A percentile compares a stretch with the other conserved stretches of the same genome.
Evolutionary conservation across 108 stramenopile genomes (phyloP).

Genomic region (Hondaea fermentalgiana): DNA sequence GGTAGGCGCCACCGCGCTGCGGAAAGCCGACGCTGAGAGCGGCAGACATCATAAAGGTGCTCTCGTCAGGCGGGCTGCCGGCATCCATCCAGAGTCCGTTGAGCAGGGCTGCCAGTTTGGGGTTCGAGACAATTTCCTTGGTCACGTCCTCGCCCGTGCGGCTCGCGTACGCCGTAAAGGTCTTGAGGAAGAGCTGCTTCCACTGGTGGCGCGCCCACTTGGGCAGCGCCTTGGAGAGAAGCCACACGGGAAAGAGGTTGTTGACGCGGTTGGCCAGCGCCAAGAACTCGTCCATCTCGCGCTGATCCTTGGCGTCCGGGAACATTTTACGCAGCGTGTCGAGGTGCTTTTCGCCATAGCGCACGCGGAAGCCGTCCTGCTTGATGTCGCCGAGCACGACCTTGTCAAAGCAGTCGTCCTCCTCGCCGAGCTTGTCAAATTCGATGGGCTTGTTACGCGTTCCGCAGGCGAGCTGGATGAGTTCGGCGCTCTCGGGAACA

Average conservation of each 20-base stretch:
- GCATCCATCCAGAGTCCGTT: conserved; percentile 26
- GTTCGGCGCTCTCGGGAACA: conserved; percentile 24
- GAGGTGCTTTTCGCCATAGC: conserved; percentile 24
- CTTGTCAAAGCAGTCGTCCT: conserved; percentile 44
- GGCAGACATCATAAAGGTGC: conserved; percentile 31
- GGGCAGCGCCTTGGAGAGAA: conserved; percentile 18
- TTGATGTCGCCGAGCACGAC: conserved; percentile 31
- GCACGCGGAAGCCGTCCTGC: conserved; percentile 22
- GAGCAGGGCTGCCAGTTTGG: conserved; percentile 14
- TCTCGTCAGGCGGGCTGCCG: conserved; percentile 17
- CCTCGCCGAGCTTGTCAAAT: conserved; percentile 35
- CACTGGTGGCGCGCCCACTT: not conserved
- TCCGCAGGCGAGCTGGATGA: conserved; percentile 24
- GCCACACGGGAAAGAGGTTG: not conserved
- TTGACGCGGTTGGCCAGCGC: not conserved
- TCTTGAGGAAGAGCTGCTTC: conserved; percentile 1
- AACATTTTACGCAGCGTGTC: conserved; percentile 9
- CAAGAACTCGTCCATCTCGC: conserved; percentile 23
- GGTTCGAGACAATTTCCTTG: conserved; percentile 6
- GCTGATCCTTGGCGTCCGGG: conserved; percentile 22
- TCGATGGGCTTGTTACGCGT: conserved; percentile 34
- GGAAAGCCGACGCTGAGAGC: conserved; percentile 21
- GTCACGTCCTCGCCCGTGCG: conserved; percentile 20
- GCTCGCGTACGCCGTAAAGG: not conserved
- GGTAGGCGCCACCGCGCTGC: conserved; percentile 25